Percentiles rank a stretch among this genome's conserved stretches.
phyloP scores from a whole-genome alignment of 2,329 filamentous ascomycete species.

The Fusarium succisae region DNA sequence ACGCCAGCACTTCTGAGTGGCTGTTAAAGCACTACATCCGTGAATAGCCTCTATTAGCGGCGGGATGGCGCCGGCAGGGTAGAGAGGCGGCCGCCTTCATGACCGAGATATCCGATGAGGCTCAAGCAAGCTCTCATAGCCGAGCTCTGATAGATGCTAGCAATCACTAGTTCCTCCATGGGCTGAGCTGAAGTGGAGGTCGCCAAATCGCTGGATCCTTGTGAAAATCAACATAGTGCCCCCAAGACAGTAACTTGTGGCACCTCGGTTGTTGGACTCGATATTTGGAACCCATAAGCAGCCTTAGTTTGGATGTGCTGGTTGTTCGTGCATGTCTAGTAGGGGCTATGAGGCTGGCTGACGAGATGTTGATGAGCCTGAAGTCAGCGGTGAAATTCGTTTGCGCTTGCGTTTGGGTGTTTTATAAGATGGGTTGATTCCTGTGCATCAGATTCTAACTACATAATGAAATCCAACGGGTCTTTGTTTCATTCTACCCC shows the following conservation, averaged over 20 bases:
- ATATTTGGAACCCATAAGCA: neutral
- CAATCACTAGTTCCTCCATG: neutral
- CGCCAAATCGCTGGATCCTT: neutral
- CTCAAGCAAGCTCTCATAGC: neutral
- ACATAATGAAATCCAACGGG: neutral
- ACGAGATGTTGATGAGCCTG: neutral
- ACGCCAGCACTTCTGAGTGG: neutral
- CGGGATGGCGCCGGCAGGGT: neutral
- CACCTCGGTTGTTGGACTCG: neutral
- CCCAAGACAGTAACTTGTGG: neutral
- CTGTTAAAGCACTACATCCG: neutral
- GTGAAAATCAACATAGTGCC: neutral
- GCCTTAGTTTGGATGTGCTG: neutral
- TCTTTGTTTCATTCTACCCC: neutral
- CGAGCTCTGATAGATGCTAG: neutral
- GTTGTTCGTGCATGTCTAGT: slow-evolving; percentile 4
- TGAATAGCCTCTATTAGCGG: neutral
- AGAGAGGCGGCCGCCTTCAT: neutral
- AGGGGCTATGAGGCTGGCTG: slow-evolving; percentile 10
- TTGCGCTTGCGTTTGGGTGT: neutral
- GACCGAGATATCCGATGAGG: neutral
- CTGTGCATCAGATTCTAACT: neutral
- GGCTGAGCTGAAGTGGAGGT: slow-evolving; percentile 9
- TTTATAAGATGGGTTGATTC: neutral
- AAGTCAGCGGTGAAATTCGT: neutral